Evolutionary conservation across 371 early-diverging fungal genomes (phyloP).

Genomic region (Parasitella parasitica): DNA sequence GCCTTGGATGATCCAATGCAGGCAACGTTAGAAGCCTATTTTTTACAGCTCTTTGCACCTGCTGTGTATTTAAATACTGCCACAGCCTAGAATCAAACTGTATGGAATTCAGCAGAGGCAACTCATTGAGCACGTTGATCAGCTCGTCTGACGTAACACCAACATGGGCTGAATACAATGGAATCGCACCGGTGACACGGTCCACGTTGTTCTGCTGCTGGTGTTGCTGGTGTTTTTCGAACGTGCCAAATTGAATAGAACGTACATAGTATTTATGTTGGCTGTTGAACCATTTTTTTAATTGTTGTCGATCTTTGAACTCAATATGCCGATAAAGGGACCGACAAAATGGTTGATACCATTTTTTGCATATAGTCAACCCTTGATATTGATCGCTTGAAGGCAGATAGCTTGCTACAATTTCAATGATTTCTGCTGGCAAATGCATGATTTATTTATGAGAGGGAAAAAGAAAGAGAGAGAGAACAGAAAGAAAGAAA

Average conservation of each 20-base stretch:
- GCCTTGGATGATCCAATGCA: slow-evolving; percentile 11
- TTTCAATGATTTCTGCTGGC: slow-evolving; percentile 9
- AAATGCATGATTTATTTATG: slow-evolving; percentile 14
- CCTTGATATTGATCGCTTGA: slow-evolving; percentile 1
- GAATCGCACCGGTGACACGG: slow-evolving; percentile 3
- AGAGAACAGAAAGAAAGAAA: neutral
- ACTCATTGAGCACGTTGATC: neutral
- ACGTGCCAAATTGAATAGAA: neutral
- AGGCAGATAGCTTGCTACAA: neutral
- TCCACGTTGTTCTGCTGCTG: neutral
- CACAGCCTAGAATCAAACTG: slow-evolving; percentile 6
- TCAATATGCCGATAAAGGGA: slow-evolving; percentile 8
- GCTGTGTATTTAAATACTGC: neutral
- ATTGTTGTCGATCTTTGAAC: neutral
- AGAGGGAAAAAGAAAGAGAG: too few species aligned
- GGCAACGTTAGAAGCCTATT: neutral
- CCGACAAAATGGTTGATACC: slow-evolving; percentile 6
- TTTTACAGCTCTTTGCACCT: neutral
- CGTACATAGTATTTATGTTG: neutral
- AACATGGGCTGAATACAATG: slow-evolving; percentile 1
- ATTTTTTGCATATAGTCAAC: neutral
- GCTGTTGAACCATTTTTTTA: slow-evolving; percentile 1
- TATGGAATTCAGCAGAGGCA: slow-evolving; percentile 4
- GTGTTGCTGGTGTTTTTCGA: neutral
- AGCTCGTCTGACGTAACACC: slow-evolving; percentile 9